Percentiles rank a stretch among this genome's conserved stretches.
Evolutionary conservation across 2,329 filamentous ascomycete genomes (phyloP).

Genomic region (Paraconiothyrium sp.): DNA sequence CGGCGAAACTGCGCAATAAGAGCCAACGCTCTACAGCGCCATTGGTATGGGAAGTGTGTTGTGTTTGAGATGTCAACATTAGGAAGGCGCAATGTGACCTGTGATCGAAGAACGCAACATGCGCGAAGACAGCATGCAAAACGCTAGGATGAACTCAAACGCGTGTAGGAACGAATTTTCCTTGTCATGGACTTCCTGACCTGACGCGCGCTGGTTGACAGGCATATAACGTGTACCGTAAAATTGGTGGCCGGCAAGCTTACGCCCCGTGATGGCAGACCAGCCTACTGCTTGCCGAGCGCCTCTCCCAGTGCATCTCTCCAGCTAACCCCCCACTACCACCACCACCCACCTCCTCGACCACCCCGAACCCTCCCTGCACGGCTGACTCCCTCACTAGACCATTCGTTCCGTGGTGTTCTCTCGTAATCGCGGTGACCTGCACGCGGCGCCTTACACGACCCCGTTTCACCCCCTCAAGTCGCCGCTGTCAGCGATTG

Average conservation of each 20-base stretch:
- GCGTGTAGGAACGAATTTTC: conserved; percentile 7
- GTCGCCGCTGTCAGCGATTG: conserved; percentile 30
- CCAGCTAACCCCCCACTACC: conserved; percentile 15
- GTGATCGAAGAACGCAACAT: not conserved
- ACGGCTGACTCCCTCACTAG: conserved; percentile 9
- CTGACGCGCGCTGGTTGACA: conserved; percentile 17
- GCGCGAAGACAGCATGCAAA: conserved; percentile 2
- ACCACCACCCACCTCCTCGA: conserved; percentile 11
- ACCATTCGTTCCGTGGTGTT: conserved; percentile 16
- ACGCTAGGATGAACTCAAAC: conserved; percentile 12
- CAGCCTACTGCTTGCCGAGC: conserved; percentile 16
- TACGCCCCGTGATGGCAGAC: conserved; percentile 12
- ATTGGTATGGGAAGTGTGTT: not conserved
- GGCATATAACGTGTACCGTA: conserved; percentile 17
- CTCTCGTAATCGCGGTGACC: conserved; percentile 12
- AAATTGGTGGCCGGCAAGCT: conserved; percentile 20
- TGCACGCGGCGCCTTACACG: conserved; percentile 7
- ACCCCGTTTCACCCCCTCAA: conserved; percentile 22
- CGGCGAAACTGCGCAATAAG: conserved; percentile 4
- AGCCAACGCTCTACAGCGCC: not conserved
- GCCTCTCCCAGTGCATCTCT: conserved; percentile 7
- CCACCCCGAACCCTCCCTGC: conserved; percentile 8
- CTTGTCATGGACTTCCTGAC: conserved; percentile 15
- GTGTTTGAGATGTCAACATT: not conserved
- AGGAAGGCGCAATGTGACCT: not conserved